A percentile compares a stretch with the other conserved stretches of the same genome.
Evolutionary conservation across 73 alveolate genomes (phyloP).

Genomic region (Paramecium sonneborni): DNA sequence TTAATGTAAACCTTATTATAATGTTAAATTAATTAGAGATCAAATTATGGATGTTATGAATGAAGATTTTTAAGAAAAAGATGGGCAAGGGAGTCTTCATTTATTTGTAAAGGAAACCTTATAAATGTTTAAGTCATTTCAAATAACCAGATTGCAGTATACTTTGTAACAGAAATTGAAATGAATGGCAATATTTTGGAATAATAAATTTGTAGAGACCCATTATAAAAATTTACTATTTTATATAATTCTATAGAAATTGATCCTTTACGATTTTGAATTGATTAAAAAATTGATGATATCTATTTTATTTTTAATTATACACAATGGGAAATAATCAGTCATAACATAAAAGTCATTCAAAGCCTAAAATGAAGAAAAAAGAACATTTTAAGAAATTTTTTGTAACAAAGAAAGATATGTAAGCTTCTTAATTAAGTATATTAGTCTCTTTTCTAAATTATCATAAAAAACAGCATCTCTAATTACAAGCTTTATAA

Average conservation of each 20-base stretch:
- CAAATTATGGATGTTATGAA: not conserved
- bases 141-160: not conserved
- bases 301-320: not conserved
- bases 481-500: not conserved
- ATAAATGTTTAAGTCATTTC: not conserved
- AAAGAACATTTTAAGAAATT: not conserved
- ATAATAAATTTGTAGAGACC: not conserved
- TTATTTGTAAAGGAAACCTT: not conserved
- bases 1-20: not conserved
- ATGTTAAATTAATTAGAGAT: not conserved
- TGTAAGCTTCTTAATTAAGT: not conserved
- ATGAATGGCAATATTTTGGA: conserved; percentile 2
- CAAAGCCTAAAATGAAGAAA: not conserved
- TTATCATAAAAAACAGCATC: not conserved
- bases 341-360: not conserved
- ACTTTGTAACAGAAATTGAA: conserved; percentile 43
- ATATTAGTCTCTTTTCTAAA: not conserved
- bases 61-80: conserved; percentile 17
- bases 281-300: not conserved
- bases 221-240: not conserved
- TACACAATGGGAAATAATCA: conserved; percentile 14
- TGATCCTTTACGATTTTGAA: conserved; percentile 17
- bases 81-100: not conserved
- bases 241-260: conserved; percentile 25
- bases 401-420: not conserved